A percentile compares a stretch with the other conserved stretches of the same genome.
Conservation (phyloP, 352 stramenopile species). For the Aphanomyces cochlioides region DNA sequence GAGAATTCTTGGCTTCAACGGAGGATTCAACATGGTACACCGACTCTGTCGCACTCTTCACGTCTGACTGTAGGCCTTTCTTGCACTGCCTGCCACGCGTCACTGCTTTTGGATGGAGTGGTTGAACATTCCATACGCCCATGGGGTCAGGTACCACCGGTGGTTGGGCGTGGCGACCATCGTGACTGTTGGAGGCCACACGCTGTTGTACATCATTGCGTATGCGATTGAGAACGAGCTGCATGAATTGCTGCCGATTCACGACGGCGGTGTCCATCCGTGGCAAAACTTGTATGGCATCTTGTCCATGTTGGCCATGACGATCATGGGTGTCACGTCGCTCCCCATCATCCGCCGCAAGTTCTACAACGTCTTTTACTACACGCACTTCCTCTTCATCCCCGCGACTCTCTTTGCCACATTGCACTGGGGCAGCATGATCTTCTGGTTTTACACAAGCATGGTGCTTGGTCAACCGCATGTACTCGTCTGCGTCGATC, state of each 20-base stretch:
- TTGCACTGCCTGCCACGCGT: slow-evolving; percentile 55
- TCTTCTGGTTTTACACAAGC: slow-evolving; percentile 37
- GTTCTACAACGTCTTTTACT: slow-evolving; percentile 36
- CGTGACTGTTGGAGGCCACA: slow-evolving; percentile 45
- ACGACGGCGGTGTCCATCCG: slow-evolving; percentile 29
- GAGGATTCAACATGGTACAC: slow-evolving; percentile 62
- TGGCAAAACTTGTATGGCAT: slow-evolving; percentile 56
- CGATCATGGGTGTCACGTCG: slow-evolving; percentile 34
- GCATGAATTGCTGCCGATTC: slow-evolving; percentile 37
- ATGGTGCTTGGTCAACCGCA: slow-evolving; percentile 32
- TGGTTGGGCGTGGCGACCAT: slow-evolving; percentile 51
- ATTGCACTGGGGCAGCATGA: slow-evolving; percentile 33
- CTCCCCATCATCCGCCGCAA: slow-evolving; percentile 29
- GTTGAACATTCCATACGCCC: slow-evolving; percentile 57
- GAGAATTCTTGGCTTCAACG: no score
- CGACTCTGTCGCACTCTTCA: neutral
- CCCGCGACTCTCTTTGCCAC: slow-evolving; percentile 25
- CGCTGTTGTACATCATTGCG: slow-evolving; percentile 39
- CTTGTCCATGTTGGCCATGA: slow-evolving; percentile 39
- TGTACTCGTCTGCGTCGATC: slow-evolving; percentile 18
- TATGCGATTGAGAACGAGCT: slow-evolving; percentile 34
- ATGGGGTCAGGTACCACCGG: slow-evolving; percentile 52
- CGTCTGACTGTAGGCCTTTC: slow-evolving; percentile 34
- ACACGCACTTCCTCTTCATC: slow-evolving; percentile 34
- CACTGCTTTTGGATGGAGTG: slow-evolving; percentile 62